These are phyloP conservation scores for Megacollybia marginata DNA, from an alignment of 768 basidiomycete genomes.

Conservation along the genomic window DNA sequence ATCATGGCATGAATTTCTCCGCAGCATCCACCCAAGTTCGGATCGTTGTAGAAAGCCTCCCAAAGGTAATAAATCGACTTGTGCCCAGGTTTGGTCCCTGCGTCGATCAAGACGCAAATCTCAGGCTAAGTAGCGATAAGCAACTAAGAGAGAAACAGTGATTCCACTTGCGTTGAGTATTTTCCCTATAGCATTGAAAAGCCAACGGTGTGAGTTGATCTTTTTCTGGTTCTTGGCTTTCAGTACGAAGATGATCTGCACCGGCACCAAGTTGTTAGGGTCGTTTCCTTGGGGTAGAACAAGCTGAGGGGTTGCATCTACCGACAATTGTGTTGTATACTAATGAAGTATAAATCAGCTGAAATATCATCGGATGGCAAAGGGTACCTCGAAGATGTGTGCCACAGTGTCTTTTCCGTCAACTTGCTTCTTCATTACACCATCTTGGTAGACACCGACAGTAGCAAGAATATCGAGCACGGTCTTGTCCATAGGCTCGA, in stretches of 20 bases:
- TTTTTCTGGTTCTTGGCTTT: slow-evolving; percentile 96
- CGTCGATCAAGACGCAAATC: slow-evolving; percentile 87
- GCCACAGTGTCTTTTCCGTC: slow-evolving; percentile 86
- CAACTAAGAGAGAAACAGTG: slow-evolving; percentile 4
- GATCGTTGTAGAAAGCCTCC: slow-evolving; percentile 84
- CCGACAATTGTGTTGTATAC: slow-evolving; percentile 96
- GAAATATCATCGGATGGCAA: not conserved
- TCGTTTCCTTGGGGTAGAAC: slow-evolving; percentile 87
- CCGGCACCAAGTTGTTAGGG: slow-evolving; percentile 87
- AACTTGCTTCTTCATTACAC: slow-evolving; percentile 89
- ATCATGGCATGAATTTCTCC: slow-evolving; percentile 97
- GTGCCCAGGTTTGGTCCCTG: slow-evolving; percentile 94
- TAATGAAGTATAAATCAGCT: slow-evolving; percentile 21
- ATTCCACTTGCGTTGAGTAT: slow-evolving; percentile 54
- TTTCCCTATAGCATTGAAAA: slow-evolving; percentile 89
- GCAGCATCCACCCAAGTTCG: slow-evolving; percentile 79
- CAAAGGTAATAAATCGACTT: slow-evolving; percentile 95
- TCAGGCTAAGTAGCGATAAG: slow-evolving; percentile 53
- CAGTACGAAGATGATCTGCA: slow-evolving; percentile 84
- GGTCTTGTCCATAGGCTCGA: slow-evolving; percentile 94
- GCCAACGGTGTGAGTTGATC: slow-evolving; percentile 93
- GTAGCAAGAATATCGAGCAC: slow-evolving; percentile 86
- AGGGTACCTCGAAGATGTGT: slow-evolving; percentile 85
- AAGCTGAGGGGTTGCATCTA: slow-evolving; percentile 85
- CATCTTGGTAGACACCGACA: slow-evolving; percentile 90